phyloP scores from a whole-genome alignment of 106 monocot species.

The Dactylorhiza incarnata region DNA sequence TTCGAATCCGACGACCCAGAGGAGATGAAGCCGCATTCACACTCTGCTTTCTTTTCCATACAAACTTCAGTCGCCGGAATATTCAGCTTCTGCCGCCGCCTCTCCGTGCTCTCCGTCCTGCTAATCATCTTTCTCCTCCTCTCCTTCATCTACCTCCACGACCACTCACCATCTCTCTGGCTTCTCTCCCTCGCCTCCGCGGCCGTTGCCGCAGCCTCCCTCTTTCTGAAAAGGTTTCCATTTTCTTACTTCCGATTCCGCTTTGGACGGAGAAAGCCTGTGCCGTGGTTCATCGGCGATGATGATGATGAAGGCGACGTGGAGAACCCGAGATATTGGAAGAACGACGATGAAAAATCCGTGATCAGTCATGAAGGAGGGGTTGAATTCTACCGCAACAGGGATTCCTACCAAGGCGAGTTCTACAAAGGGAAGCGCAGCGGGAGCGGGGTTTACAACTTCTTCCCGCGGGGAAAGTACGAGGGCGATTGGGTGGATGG shows the following conservation, averaged over 20 bases:
- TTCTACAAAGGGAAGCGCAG: conserved; percentile 26
- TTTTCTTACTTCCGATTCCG: neutral
- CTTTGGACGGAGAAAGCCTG: conserved; percentile 10
- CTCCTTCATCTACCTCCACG: neutral
- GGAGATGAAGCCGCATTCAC: conserved; percentile 1
- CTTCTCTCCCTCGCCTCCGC: conserved; percentile 20
- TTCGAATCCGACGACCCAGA: conserved; percentile 2
- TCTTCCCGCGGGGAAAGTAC: conserved; percentile 29
- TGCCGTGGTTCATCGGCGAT: conserved; percentile 67
- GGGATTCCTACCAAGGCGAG: conserved; percentile 48
- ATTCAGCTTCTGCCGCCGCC: no score
- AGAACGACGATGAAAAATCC: neutral
- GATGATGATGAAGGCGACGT: conserved; percentile 20
- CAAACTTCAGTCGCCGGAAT: no score
- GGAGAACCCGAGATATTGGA: neutral
- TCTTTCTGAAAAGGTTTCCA: neutral
- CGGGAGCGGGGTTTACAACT: conserved; percentile 41
- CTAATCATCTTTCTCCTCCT: no score
- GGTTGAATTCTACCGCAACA: conserved; percentile 39
- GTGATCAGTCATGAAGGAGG: conserved; percentile 37
- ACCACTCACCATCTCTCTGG: conserved; percentile 5
- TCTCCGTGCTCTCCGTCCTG: no score
- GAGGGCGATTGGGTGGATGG: conserved; percentile 56
- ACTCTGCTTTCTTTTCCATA: neutral
- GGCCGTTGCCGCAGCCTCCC: conserved; percentile 8